Percentiles rank a stretch among this genome's conserved stretches.
Conservation (phyloP, 257 asterid genomes). For the Galeopsis tetrahit region DNA sequence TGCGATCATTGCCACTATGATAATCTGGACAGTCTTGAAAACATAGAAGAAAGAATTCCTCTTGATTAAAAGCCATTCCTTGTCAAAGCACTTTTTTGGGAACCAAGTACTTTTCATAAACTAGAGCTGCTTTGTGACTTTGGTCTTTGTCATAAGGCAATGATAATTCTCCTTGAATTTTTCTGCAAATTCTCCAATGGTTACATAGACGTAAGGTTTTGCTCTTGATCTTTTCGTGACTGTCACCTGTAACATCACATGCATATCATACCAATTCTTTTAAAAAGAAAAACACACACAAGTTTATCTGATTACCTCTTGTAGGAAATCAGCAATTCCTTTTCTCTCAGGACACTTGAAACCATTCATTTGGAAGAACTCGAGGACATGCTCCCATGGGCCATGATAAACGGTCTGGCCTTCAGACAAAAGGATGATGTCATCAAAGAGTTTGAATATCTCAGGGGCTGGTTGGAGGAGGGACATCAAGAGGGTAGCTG, state of each 20-base stretch:
- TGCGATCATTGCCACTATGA: slow-evolving; percentile 60
- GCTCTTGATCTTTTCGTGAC: slow-evolving; percentile 62
- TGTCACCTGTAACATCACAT: not conserved
- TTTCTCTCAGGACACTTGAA: slow-evolving; percentile 77
- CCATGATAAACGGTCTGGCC: slow-evolving; percentile 77
- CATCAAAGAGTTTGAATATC: slow-evolving; percentile 72
- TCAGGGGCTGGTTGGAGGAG: slow-evolving; percentile 86
- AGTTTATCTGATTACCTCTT: slow-evolving; percentile 49
- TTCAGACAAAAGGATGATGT: slow-evolving; percentile 66
- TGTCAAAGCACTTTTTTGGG: slow-evolving; percentile 59
- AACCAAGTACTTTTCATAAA: slow-evolving; percentile 53
- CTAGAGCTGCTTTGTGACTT: slow-evolving; percentile 60
- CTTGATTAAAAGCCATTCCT: slow-evolving; percentile 75
- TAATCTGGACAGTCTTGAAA: slow-evolving; percentile 68
- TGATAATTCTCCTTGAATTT: slow-evolving; percentile 54
- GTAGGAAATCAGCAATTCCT: slow-evolving; percentile 82
- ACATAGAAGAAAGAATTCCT: slow-evolving; percentile 67
- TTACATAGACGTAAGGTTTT: slow-evolving; percentile 44
- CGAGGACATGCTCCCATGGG: slow-evolving; percentile 61
- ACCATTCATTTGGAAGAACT: slow-evolving; percentile 64
- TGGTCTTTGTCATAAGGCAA: slow-evolving; percentile 52
- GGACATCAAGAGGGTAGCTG: slow-evolving; percentile 68
- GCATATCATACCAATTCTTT: not conserved
- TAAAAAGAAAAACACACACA: not conserved
- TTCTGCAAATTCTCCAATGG: slow-evolving; percentile 56